Base-by-base conservation (phyloP, 208 protist genomes). In the Acanthamoeba castellanii region DNA sequence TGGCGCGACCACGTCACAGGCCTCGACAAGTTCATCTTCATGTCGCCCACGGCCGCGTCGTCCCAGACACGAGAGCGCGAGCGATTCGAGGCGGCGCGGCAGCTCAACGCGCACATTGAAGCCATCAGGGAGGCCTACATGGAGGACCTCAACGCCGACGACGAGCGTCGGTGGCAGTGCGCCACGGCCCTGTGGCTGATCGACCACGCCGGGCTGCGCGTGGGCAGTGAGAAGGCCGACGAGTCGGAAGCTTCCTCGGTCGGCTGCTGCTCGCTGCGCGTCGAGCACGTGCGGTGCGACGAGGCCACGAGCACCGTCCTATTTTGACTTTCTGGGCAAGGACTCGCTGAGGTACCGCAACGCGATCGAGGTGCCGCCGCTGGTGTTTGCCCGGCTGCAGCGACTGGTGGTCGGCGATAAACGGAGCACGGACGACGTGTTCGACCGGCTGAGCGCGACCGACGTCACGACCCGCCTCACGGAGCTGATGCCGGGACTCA, bases 241-340 rank as follows among this genome's bases (percentile, higher is more conserved):
- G 97, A 98, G 37, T 99, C 99, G 70, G 98, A 99, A 97, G 99
- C 99, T 11, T 99, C 99, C 95, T 99, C 99, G 0, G 99, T 98
- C 25, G 99, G 99, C 84, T 99, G 99, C 97, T 99, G 99, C 96
- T 99, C 99, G 20, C 98, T 99, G 50, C 98, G 99, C 90, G 97
- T 99, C 25, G 99, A 99, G 96, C 99, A 99, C 96, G 96, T 99
- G 66, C 84, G 94, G 6, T 94, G 97, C 27, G 42, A 85, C 20
- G 92, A 98, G 97, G 96, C 45, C 45, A 47, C 78, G 52, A 45
- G 76, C 55, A 94, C 82, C 7, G 68, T 98, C 66, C 66, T 84
- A 96, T 57, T 99, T 99, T 95, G 99, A 99, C 96, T 99, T 99
- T 95, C 97, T 99, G n/a, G 99, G 99, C 76, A 99, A 99, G 96